Evolutionary conservation across 768 basidiomycete genomes (phyloP).

Genomic region (Phlebiopsis flavidoalba): DNA sequence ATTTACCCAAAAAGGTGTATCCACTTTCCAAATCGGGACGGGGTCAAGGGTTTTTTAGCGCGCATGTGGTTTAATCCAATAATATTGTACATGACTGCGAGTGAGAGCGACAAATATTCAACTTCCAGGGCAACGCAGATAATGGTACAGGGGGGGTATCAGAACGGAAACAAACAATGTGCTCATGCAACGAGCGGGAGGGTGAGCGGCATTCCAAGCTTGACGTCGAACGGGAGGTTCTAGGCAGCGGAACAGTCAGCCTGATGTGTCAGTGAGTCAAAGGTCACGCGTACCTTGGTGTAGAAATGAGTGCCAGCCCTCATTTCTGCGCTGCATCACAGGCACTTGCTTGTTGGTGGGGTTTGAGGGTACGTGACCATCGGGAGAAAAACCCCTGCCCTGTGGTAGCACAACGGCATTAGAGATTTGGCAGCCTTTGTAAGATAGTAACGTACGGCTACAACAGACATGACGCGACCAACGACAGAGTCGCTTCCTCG

Average conservation of each 20-base stretch:
- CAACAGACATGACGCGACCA: slow-evolving; percentile 3
- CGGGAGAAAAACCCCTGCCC: not conserved
- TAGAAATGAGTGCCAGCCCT: not conserved
- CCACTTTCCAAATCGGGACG: not conserved
- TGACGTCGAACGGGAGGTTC: not conserved
- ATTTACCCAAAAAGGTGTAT: not conserved
- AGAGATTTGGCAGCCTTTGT: not conserved
- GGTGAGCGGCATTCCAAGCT: not conserved
- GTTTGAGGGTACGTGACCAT: not conserved
- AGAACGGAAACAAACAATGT: not conserved
- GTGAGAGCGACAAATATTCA: too few species aligned
- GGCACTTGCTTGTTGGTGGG: not conserved
- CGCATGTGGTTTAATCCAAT: too few species aligned
- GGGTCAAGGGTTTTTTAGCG: too few species aligned
- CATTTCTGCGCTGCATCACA: not conserved
- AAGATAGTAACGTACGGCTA: not conserved
- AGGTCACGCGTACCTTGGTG: not conserved
- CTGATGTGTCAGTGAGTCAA: not conserved
- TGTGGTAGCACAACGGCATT: not conserved
- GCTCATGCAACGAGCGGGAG: not conserved
- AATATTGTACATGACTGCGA: too few species aligned
- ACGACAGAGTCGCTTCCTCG: slow-evolving; percentile 1
- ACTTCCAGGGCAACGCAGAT: not conserved
- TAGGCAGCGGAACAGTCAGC: not conserved
- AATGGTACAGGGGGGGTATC: not conserved